phyloP scores from a whole-genome alignment of 2,329 filamentous ascomycete species.

The Blumeriella jaapii region DNA sequence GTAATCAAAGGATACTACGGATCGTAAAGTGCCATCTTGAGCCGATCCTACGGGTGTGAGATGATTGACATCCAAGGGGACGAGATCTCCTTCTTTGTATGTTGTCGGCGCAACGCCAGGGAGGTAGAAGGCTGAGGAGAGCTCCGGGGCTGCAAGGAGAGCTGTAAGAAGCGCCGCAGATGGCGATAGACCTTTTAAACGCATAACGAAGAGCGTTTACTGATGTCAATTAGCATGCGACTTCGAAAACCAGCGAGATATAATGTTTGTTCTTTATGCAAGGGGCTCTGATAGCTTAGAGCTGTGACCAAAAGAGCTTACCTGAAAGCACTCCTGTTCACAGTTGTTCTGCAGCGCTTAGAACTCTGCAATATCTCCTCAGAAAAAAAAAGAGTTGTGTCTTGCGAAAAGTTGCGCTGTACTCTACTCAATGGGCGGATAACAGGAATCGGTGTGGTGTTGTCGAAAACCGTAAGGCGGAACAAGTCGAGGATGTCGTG shows the following conservation, averaged over 20 bases:
- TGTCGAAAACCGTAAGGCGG: too few species aligned
- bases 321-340: slow-evolving; percentile 5
- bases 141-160: slow-evolving; percentile 38
- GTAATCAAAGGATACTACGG: slow-evolving; percentile 94
- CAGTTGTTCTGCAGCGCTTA: slow-evolving; percentile 5
- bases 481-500: too few species aligned
- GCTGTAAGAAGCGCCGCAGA: slow-evolving; percentile 39
- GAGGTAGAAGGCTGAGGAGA: slow-evolving; percentile 76
- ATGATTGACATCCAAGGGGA: slow-evolving; percentile 86
- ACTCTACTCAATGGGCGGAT: too few species aligned
- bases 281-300: slow-evolving; percentile 3
- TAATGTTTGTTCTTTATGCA: slow-evolving; percentile 3
- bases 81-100: slow-evolving; percentile 67
- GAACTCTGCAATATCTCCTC: slow-evolving; percentile 5
- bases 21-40: slow-evolving; percentile 71
- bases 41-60: slow-evolving; percentile 74
- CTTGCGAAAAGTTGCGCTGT: too few species aligned
- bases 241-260: neutral
- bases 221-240: too few species aligned
- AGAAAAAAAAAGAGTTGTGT: neutral
- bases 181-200: slow-evolving; percentile 22
- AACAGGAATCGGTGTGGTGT: too few species aligned
- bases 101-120: slow-evolving; percentile 91
- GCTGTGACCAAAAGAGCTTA: slow-evolving; percentile 11
- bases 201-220: too few species aligned